phyloP scores from a whole-genome alignment of 2,329 filamentous ascomycete genomes.

The Oidium heveae region DNA sequence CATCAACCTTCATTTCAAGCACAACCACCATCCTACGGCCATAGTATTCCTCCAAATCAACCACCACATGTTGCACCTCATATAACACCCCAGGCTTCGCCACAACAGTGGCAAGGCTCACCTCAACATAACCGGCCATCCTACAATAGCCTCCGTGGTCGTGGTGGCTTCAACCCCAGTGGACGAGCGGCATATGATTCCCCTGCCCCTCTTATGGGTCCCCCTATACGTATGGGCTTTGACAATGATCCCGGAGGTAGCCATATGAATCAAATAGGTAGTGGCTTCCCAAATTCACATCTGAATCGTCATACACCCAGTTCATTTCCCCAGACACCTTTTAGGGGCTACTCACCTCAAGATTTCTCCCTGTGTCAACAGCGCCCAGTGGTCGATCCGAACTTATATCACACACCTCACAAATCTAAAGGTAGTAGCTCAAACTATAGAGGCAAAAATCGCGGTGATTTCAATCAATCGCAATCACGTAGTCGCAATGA shows the following conservation, averaged over 20 bases:
- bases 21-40: slow-evolving; percentile 13
- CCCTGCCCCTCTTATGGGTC: slow-evolving; percentile 22
- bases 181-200: slow-evolving; percentile 18
- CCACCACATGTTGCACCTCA: slow-evolving; percentile 14
- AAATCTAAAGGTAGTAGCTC: slow-evolving; percentile 13
- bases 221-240: slow-evolving; percentile 28
- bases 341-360: slow-evolving; percentile 18
- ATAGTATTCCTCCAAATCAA: slow-evolving; percentile 14
- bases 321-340: slow-evolving; percentile 12
- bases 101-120: slow-evolving; percentile 19
- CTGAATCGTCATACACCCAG: slow-evolving; percentile 12
- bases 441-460: slow-evolving; percentile 15
- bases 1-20: slow-evolving; percentile 13
- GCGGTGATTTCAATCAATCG: slow-evolving; percentile 17
- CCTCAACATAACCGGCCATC: slow-evolving; percentile 15
- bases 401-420: slow-evolving; percentile 16
- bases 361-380: slow-evolving; percentile 13
- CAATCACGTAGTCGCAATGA: slow-evolving; percentile 14
- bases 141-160: slow-evolving; percentile 16
- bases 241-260: slow-evolving; percentile 20
- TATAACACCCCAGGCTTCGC: background rate
- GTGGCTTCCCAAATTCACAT: slow-evolving; percentile 17
- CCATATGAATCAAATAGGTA: slow-evolving; percentile 20
- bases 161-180: slow-evolving; percentile 15
- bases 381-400: slow-evolving; percentile 14